Percentiles rank a stretch among this genome's conserved stretches.
These are phyloP conservation scores for Kazachstania sp. DNA, from an alignment of 1,139 yeast genomes.

Conservation along the genomic window DNA sequence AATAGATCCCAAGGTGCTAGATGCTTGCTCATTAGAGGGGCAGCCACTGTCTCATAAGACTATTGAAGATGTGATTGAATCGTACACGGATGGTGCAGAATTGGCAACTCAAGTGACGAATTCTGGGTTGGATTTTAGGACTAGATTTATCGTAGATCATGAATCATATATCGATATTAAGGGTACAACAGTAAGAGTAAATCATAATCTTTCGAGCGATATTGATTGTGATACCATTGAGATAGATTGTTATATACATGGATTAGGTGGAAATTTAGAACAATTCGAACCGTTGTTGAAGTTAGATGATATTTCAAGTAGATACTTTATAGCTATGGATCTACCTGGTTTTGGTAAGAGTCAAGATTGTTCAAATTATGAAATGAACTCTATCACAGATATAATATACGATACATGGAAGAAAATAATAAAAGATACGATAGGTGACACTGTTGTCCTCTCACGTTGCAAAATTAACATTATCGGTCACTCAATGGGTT, in stretches of 20 bases:
- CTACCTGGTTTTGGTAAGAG: slow-evolving; percentile 63
- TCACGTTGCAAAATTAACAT: slow-evolving; percentile 8
- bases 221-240: neutral
- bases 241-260: slow-evolving; percentile 46
- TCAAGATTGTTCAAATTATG: slow-evolving; percentile 16
- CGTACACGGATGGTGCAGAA: slow-evolving; percentile 10
- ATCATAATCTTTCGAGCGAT: slow-evolving; percentile 16
- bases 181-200: slow-evolving; percentile 11
- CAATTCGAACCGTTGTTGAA: slow-evolving; percentile 61
- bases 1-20: neutral
- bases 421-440: neutral
- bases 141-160: slow-evolving; percentile 15
- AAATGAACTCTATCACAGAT: slow-evolving; percentile 17
- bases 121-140: slow-evolving; percentile 15
- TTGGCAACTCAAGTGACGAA: slow-evolving; percentile 9
- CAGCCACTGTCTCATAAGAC: slow-evolving; percentile 16
- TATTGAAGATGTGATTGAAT: slow-evolving; percentile 13
- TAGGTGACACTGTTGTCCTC: no score
- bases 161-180: slow-evolving; percentile 8
- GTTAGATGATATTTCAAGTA: slow-evolving; percentile 46
- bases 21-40: slow-evolving; percentile 13
- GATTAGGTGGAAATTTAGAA: slow-evolving; percentile 64
- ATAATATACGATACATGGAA: slow-evolving; percentile 8
- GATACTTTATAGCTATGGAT: slow-evolving; percentile 43
- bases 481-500: slow-evolving; percentile 30